These are phyloP conservation scores for Scleroderma bovista DNA, from an alignment of 768 basidiomycete species.

Conservation along the genomic window DNA sequence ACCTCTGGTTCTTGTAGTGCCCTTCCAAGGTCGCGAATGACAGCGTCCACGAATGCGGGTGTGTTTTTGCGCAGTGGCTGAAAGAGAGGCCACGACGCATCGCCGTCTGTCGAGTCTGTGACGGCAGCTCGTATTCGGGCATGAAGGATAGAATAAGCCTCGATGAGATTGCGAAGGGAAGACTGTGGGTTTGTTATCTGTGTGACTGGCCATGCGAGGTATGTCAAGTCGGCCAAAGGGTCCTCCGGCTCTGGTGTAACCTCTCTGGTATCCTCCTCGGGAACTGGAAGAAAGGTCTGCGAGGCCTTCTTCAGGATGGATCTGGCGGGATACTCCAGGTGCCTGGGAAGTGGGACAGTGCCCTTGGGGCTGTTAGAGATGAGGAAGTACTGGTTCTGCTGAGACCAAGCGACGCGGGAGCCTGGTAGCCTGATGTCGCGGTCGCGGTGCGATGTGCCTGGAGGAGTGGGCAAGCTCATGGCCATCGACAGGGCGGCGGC, in stretches of 20 bases:
- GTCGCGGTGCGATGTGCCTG: constrained; percentile 49
- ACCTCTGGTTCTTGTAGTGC: constrained; percentile 55
- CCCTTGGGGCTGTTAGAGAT: constrained; percentile 29
- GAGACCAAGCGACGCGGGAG: constrained; percentile 47
- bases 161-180: constrained; percentile 54
- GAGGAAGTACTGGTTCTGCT: constrained; percentile 43
- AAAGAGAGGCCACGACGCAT: constrained; percentile 68
- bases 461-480: constrained; percentile 58
- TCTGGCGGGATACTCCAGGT: constrained; percentile 43
- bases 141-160: constrained; percentile 67
- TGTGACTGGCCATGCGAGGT: constrained; percentile 60
- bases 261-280: constrained; percentile 49
- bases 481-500: constrained; percentile 6
- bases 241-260: constrained; percentile 73
- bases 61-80: constrained; percentile 57
- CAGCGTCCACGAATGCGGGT: constrained; percentile 45
- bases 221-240: constrained; percentile 56
- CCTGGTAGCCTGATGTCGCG: constrained; percentile 44
- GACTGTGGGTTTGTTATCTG: constrained; percentile 48
- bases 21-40: constrained; percentile 65
- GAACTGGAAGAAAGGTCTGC: constrained; percentile 28
- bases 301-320: constrained; percentile 64
- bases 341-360: constrained; percentile 23
- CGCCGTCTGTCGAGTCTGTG: constrained; percentile 41
- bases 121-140: constrained; percentile 52